Conservation (phyloP, 768 basidiomycete genomes). For the Rhodotorula toruloides region DNA sequence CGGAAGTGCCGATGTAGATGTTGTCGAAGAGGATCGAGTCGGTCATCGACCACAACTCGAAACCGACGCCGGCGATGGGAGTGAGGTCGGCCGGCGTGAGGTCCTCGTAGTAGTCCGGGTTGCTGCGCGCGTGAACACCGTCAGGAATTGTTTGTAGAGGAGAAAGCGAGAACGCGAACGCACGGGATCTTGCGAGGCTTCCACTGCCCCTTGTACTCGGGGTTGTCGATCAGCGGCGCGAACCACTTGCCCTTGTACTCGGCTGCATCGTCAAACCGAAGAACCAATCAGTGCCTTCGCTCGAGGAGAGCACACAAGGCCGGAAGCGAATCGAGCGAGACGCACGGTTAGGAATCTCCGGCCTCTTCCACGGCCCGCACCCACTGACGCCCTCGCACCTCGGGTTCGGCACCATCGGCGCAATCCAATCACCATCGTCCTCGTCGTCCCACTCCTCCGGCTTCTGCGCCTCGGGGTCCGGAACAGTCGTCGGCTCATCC, state of each 20-base stretch:
- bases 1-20: constrained; percentile 87
- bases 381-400: constrained; percentile 83
- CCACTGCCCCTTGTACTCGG: constrained; percentile 95
- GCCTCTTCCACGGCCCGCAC: constrained; percentile 84
- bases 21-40: constrained; percentile 83
- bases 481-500: constrained; percentile 68
- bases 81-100: constrained; percentile 62
- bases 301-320: not conserved
- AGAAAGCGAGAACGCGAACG: not conserved
- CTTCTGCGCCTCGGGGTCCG: constrained; percentile 80
- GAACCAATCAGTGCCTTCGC: not conserved
- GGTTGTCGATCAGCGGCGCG: constrained; percentile 89
- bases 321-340: constrained; percentile 44
- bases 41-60: constrained; percentile 99
- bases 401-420: constrained; percentile 83
- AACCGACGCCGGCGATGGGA: constrained; percentile 60
- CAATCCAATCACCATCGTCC: constrained; percentile 97
- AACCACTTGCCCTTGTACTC: constrained; percentile 96
- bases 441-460: constrained; percentile 99
- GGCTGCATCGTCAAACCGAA: constrained; percentile 49
- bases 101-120: constrained; percentile 75
- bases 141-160: too few relatives aligned
- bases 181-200: constrained; percentile 69
- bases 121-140: constrained; percentile 3
- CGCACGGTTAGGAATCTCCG: constrained; percentile 41